Evolutionary conservation across 2,329 filamentous ascomycete species (phyloP).

Genomic region (Aschersonia sp.): DNA sequence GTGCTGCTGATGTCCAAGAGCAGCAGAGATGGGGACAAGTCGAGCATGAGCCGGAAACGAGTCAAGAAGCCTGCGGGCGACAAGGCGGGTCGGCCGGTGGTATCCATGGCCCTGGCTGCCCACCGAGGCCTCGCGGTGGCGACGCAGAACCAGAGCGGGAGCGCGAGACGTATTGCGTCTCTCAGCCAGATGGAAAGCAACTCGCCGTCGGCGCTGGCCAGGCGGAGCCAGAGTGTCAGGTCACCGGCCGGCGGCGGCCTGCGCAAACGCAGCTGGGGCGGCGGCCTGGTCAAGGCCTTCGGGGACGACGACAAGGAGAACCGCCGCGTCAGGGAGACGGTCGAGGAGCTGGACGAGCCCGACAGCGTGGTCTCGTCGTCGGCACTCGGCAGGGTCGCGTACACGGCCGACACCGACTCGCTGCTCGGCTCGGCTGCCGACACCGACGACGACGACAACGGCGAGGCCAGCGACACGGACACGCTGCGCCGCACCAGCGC

Average conservation of each 20-base stretch:
- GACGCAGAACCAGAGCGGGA: constrained; percentile 34
- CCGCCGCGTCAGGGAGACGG: constrained; percentile 44
- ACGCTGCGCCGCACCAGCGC: constrained; percentile 33
- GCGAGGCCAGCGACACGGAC: constrained; percentile 31
- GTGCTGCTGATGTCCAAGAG: constrained; percentile 69
- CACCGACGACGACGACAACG: constrained; percentile 7
- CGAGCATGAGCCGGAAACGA: constrained; percentile 49
- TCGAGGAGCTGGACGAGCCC: constrained; percentile 36
- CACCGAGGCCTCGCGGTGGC: constrained; percentile 32
- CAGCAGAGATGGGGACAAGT: constrained; percentile 34
- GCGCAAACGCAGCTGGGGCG: constrained; percentile 59
- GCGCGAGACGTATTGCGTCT: constrained; percentile 71
- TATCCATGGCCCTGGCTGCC: constrained; percentile 40
- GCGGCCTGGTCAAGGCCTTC: constrained; percentile 30
- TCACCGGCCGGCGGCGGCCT: constrained; percentile 34
- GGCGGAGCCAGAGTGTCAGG: constrained; percentile 66
- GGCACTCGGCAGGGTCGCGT: constrained; percentile 1
- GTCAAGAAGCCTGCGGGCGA: constrained; percentile 25
- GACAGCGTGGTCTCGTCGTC: constrained; percentile 9
- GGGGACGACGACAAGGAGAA: constrained; percentile 49
- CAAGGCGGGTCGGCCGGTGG: constrained; percentile 16
- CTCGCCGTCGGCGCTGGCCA: constrained; percentile 46
- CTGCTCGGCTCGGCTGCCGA: constrained; percentile 8
- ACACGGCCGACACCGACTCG: constrained; percentile 4
- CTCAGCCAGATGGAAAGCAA: constrained; percentile 82